These are phyloP conservation scores for Fusarium xyrophilum DNA, from an alignment of 2,329 filamentous ascomycete genomes.

Conservation along the genomic window DNA sequence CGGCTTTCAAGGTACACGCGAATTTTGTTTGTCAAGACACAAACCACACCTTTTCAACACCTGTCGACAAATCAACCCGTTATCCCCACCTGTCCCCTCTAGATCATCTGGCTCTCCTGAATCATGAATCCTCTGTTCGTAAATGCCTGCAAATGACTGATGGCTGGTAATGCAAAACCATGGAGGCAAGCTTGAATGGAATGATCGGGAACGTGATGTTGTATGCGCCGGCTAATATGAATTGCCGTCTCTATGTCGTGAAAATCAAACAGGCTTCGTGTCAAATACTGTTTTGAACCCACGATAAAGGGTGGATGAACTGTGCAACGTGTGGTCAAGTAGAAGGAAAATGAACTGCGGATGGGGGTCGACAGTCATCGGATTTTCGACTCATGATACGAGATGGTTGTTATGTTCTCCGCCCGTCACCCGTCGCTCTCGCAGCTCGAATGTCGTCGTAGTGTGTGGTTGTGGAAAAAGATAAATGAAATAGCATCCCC, in stretches of 20 bases:
- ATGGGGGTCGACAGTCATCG: slow-evolving; percentile 9
- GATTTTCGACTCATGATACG: slow-evolving; percentile 21
- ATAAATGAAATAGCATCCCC: slow-evolving; percentile 34
- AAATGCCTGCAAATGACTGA: slow-evolving; percentile 39
- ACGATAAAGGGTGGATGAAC: slow-evolving; percentile 11
- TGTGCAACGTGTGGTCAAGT: slow-evolving; percentile 29
- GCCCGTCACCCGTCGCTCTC: slow-evolving; percentile 20
- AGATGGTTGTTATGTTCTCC: slow-evolving; percentile 5
- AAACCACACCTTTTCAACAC: slow-evolving; percentile 9
- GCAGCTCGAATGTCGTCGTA: slow-evolving; percentile 23
- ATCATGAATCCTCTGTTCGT: slow-evolving; percentile 28
- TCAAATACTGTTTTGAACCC: slow-evolving; percentile 10
- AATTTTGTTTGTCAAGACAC: slow-evolving; percentile 24
- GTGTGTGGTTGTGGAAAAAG: slow-evolving; percentile 15
- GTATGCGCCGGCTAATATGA: slow-evolving; percentile 23
- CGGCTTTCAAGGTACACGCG: slow-evolving; percentile 10
- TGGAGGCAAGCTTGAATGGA: slow-evolving; percentile 31
- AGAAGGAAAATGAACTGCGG: slow-evolving; percentile 29
- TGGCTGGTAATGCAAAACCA: slow-evolving; percentile 35
- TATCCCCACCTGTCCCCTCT: background rate
- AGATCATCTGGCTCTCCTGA: background rate
- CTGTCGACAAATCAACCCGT: slow-evolving; percentile 1
- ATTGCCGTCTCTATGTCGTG: slow-evolving; percentile 23
- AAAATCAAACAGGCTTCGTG: slow-evolving; percentile 25
- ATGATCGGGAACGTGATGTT: slow-evolving; percentile 39